phyloP scores from a whole-genome alignment of 2,329 filamentous ascomycete genomes.

The Capronia coronata region DNA sequence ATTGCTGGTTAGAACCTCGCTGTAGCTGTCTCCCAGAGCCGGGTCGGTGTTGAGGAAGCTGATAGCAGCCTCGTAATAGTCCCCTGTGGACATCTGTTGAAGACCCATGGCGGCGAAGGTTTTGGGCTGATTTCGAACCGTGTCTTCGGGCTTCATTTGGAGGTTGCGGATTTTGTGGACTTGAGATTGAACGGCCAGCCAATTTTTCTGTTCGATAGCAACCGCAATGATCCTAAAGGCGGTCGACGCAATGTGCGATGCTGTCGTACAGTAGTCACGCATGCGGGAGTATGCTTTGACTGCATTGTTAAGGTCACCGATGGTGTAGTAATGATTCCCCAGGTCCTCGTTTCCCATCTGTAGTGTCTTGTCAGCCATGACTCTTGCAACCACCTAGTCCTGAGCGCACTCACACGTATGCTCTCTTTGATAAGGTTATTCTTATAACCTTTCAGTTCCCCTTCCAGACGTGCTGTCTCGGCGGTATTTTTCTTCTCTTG shows the following conservation, averaged over 20 bases:
- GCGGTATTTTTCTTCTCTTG: slow-evolving; percentile 60
- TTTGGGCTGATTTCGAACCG: slow-evolving; percentile 56
- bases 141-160: slow-evolving; percentile 51
- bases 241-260: slow-evolving; percentile 77
- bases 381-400: background rate
- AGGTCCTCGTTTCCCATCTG: slow-evolving; percentile 94
- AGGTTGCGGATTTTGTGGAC: slow-evolving; percentile 51
- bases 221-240: slow-evolving; percentile 71
- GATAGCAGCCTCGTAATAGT: slow-evolving; percentile 62
- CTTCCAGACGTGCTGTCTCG: slow-evolving; percentile 70
- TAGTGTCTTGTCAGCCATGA: background rate
- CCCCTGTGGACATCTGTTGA: slow-evolving; percentile 50
- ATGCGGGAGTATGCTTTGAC: slow-evolving; percentile 76
- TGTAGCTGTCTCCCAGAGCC: slow-evolving; percentile 51
- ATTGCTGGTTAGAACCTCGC: slow-evolving; percentile 69
- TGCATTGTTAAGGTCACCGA: slow-evolving; percentile 66
- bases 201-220: slow-evolving; percentile 69
- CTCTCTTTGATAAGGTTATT: slow-evolving; percentile 97
- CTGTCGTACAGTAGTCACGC: slow-evolving; percentile 80
- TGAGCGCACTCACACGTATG: slow-evolving; percentile 61
- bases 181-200: slow-evolving; percentile 60
- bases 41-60: slow-evolving; percentile 62
- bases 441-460: slow-evolving; percentile 84
- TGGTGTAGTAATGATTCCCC: slow-evolving; percentile 72
- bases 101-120: slow-evolving; percentile 58